Evolutionary conservation across 2,329 filamentous ascomycete species (phyloP).

Genomic region (Fusarium anguioides): DNA sequence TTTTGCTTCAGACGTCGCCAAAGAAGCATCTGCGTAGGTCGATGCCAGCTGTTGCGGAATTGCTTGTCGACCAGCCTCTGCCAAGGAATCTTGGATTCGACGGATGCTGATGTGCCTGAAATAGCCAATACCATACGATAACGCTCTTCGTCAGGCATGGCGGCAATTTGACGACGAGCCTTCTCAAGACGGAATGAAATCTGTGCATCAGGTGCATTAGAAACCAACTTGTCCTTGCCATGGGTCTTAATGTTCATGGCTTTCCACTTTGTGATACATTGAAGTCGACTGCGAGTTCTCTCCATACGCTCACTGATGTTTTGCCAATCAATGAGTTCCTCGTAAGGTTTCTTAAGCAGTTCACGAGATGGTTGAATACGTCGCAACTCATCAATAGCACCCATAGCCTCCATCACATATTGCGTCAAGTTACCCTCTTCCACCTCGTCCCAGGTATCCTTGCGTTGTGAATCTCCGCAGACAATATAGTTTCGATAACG

Average conservation of each 20-base stretch:
- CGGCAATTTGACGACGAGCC: conserved; percentile 55
- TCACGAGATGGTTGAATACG: conserved; percentile 48
- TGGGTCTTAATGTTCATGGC: conserved; percentile 52
- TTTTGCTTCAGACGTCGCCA: conserved; percentile 54
- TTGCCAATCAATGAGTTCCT: conserved; percentile 72
- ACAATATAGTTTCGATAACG: conserved; percentile 76
- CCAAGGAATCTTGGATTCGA: conserved; percentile 64
- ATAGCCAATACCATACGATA: conserved; percentile 58
- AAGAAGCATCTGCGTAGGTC: conserved; percentile 52
- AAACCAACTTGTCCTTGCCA: conserved; percentile 50
- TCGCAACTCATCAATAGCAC: conserved; percentile 56
- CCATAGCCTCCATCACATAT: conserved; percentile 65
- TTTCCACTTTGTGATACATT: conserved; percentile 77
- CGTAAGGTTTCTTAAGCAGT: conserved; percentile 56
- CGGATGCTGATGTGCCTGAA: conserved; percentile 52
- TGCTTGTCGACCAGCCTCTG: conserved; percentile 54
- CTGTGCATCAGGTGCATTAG: conserved; percentile 47
- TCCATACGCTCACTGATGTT: conserved; percentile 71
- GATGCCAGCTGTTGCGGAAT: conserved; percentile 55
- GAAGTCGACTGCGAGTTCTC: conserved; percentile 70
- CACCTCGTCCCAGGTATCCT: conserved; percentile 67
- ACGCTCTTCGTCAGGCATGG: conserved; percentile 59
- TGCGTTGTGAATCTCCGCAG: conserved; percentile 64
- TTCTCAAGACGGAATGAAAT: conserved; percentile 57
- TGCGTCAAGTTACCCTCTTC: conserved; percentile 67